Base-by-base conservation (phyloP, 2,329 filamentous ascomycete species). In the Claviceps citrina region DNA sequence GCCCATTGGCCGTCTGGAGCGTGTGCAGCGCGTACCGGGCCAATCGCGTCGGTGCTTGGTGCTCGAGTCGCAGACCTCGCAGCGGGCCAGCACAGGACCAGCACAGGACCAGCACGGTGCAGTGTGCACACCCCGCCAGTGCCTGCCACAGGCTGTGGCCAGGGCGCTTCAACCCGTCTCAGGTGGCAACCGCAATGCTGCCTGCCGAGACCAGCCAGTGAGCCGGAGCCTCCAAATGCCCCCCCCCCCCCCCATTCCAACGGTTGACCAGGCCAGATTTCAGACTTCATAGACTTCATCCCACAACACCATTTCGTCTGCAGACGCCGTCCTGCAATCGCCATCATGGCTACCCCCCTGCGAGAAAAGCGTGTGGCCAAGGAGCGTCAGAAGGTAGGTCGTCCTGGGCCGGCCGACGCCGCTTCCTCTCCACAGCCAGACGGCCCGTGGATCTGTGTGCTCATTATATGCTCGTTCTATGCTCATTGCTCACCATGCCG, bases 281-380 rank as follows among this genome's bases (percentile, higher is more conserved):
- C 31, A 19, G 18, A 16, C 24, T 15, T 34, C 19, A 41, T 22
- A 36, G n/a, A 33, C 10, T 34, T 42, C 31, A 41, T 27, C 30
- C 25, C 31, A 39, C 31, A 34, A 27, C 30, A 33, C 28, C 35
- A 19, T 24, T 32, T 35, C 5, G 10, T 10, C 32, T 18, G 27
- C 31, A 30, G 27, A 37, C 41, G 19, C 10, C 24, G 25, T 30
- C 32, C 24, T 33, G 28, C 38, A 43, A 43, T 43, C 36, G 37
- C 37, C 25, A 42, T 30, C 20, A 55, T 55, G 51, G 51, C 51
- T 19, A 48, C 51, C 16, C 38, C 45, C 25, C 44, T 55, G 46
- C 49, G 51, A 36, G 46, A 49, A 26, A 54, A 50, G 41, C 43
- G 52, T 32, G 51, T 55, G 24, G 46, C 50, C 42, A 55, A 55